Evolutionary conservation across 176 grass and related monocot species (phyloP).

Genomic region (Guadua angustifolia): DNA sequence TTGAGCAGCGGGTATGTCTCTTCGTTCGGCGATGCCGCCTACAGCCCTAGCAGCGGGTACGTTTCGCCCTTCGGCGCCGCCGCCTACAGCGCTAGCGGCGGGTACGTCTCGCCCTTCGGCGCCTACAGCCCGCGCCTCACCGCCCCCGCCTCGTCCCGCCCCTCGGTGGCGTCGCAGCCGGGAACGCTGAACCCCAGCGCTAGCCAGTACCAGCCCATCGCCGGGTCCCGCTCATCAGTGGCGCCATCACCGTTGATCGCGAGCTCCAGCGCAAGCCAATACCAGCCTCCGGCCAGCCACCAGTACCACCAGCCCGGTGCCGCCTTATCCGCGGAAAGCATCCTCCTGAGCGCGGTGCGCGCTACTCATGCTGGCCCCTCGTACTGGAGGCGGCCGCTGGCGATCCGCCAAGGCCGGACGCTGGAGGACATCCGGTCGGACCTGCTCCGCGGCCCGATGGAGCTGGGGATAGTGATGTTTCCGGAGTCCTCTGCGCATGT

Average conservation of each 20-base stretch:
- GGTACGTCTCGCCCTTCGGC: background rate
- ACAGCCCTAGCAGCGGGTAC: background rate
- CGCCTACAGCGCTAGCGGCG: background rate
- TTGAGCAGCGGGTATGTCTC: background rate
- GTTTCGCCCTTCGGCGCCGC: background rate
- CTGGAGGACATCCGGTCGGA: background rate
- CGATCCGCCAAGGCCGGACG: background rate
- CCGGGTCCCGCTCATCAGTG: background rate
- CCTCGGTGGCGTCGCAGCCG: background rate
- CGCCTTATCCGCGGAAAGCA: background rate
- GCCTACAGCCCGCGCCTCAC: background rate
- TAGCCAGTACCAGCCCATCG: background rate
- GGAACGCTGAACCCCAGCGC: background rate
- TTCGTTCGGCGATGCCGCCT: background rate
- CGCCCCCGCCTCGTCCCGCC: background rate
- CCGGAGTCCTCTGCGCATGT: background rate
- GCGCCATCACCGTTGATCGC: background rate
- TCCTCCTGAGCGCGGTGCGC: background rate
- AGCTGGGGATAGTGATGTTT: background rate
- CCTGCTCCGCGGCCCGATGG: constrained; percentile 5
- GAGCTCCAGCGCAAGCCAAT: background rate
- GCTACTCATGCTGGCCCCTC: background rate
- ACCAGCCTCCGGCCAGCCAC: background rate
- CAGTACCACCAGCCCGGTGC: background rate
- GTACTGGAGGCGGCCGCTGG: background rate